phyloP scores from a whole-genome alignment of 805 yeast genomes.

The Kregervanrija pseudodelftensis region DNA sequence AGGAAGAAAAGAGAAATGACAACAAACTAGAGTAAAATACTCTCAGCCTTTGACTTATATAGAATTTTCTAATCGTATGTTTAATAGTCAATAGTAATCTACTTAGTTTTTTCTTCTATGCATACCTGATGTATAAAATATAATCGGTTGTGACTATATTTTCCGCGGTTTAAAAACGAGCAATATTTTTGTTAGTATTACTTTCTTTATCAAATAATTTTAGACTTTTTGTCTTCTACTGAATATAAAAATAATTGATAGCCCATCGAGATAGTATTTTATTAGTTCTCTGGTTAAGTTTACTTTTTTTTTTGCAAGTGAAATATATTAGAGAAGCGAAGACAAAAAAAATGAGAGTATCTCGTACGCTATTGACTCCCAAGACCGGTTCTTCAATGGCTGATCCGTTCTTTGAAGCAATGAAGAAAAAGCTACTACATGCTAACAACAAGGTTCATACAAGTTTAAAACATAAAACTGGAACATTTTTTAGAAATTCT shows the following conservation, averaged over 20 bases:
- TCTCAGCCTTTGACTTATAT: not conserved
- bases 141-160: too few relatives aligned
- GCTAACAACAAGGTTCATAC: not conserved
- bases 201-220: too few relatives aligned
- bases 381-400: not conserved
- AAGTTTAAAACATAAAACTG: not conserved
- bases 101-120: not conserved
- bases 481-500: not conserved
- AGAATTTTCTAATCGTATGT: not conserved
- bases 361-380: not conserved
- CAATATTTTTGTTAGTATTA: not conserved
- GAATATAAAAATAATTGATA: too few relatives aligned
- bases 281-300: too few relatives aligned
- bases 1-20: constrained; percentile 68
- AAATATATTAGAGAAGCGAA: too few relatives aligned
- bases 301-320: too few relatives aligned
- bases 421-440: not conserved
- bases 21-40: constrained; percentile 36
- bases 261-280: too few relatives aligned
- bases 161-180: too few relatives aligned
- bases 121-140: too few relatives aligned
- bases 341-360: too few relatives aligned
- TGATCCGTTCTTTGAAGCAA: not conserved
- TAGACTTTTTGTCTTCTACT: too few relatives aligned
- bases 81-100: not conserved